Conservation (phyloP, 371 early-diverging fungal genomes). For the Rhizopus sp. region DNA sequence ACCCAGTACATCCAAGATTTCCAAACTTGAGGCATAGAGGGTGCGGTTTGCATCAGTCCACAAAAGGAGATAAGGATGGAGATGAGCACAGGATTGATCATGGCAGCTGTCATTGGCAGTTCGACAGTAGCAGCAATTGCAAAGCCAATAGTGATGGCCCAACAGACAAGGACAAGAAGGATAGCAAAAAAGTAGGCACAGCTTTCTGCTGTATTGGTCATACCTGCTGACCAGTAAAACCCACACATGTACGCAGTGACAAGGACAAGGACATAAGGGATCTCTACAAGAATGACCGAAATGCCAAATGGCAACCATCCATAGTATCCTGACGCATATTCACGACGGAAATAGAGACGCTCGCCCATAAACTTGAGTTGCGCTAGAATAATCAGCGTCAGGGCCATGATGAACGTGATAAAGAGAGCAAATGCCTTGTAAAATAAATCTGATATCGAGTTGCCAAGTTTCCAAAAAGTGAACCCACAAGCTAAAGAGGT, state of each 20-base stretch:
- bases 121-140: constrained; percentile 65
- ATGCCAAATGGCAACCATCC: constrained; percentile 59
- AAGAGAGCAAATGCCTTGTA: constrained; percentile 70
- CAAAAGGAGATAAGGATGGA: constrained; percentile 62
- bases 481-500: constrained; percentile 51
- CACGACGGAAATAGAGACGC: constrained; percentile 62
- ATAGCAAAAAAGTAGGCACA: constrained; percentile 61
- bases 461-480: constrained; percentile 56
- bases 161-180: constrained; percentile 51
- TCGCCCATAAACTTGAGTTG: constrained; percentile 59
- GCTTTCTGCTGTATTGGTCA: constrained; percentile 38
- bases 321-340: constrained; percentile 66
- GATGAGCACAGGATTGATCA: constrained; percentile 63
- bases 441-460: constrained; percentile 56
- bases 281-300: constrained; percentile 47
- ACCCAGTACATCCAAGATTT: constrained; percentile 71
- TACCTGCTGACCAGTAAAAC: constrained; percentile 67
- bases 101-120: constrained; percentile 56
- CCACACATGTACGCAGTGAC: constrained; percentile 51
- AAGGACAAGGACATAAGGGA: constrained; percentile 55
- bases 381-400: constrained; percentile 30
- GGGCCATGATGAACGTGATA: constrained; percentile 56
- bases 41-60: constrained; percentile 61
- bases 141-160: constrained; percentile 65
- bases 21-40: constrained; percentile 68